Base-by-base conservation (phyloP, 768 basidiomycete species). In the Calocybe indica region DNA sequence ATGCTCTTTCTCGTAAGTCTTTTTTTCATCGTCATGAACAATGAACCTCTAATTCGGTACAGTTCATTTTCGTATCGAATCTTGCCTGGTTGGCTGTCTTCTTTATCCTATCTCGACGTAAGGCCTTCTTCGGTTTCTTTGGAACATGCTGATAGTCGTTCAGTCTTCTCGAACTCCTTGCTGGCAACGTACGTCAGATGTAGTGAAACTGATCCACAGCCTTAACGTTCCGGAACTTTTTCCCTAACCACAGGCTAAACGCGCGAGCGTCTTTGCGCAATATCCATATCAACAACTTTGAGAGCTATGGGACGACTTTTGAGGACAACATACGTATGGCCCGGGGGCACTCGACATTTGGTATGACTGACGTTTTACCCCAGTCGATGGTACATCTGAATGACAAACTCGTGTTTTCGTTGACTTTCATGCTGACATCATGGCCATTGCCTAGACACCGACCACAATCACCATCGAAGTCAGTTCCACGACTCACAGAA, bases 81-180 rank as follows among this genome's bases (percentile, higher is more conserved):
- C 44, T 43, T 15, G 47, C 53, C 9, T 54, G 50, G 53, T 22
- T 54, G 14, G 53, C 50, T 5, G 4, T 51, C 13, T 48, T 54
- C 40, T 54, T 48, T 13, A 38, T 54, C 12, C 46, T 54, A 12
- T 54, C 53, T 10, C 46, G 47, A 29, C 14, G 50, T 54, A 36
- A n/a, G 50, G 34, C 34, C 12, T 45, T 36, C 33, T 9, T 37
- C 33, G 40, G 11, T 2, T 31, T 15, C 9, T 41, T 33, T 49
- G 13, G 35, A 11, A 31, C n/a, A 15, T 43, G 28, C 31, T 34
- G 10, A 31, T 13, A 29, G 30, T 11, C 10, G 4, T n/a, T 11
- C 22, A 51, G 53, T 54, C 4, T 51, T 53, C 33, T 45, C 53
- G 8, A 51, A 54, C 34, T 51, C 53, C 11, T 40, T 54, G 28